Evolutionary conservation across 805 yeast genomes (phyloP).

Genomic region (Candida xyloterini): DNA sequence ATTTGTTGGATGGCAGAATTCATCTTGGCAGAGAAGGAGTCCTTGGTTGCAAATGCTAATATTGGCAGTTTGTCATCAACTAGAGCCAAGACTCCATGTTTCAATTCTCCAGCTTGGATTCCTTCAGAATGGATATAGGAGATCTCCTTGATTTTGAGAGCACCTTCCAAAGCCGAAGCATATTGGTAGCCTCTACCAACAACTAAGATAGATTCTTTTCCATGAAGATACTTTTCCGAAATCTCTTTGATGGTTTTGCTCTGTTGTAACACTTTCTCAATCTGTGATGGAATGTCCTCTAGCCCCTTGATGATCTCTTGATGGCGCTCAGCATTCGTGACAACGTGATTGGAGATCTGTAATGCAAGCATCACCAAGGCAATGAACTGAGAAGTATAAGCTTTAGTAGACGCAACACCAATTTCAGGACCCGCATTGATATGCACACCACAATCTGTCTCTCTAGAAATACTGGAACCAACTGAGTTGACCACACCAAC

Average conservation of each 20-base stretch:
- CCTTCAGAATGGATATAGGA: slow-evolving; percentile 99
- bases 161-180: slow-evolving; percentile 98
- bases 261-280: slow-evolving; percentile 68
- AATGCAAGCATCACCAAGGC: slow-evolving; percentile 96
- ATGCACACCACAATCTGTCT: slow-evolving; percentile 98
- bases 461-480: slow-evolving; percentile 95
- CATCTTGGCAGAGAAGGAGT: slow-evolving; percentile 92
- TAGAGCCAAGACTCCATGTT: slow-evolving; percentile 96
- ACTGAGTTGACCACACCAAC: slow-evolving; percentile 97
- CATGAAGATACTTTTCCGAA: slow-evolving; percentile 69
- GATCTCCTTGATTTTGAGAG: slow-evolving; percentile 95
- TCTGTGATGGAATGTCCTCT: slow-evolving; percentile 79
- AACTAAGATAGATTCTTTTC: slow-evolving; percentile 81
- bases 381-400: slow-evolving; percentile 96
- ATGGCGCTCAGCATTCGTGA: slow-evolving; percentile 74
- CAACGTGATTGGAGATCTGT: slow-evolving; percentile 88
- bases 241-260: slow-evolving; percentile 71
- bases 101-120: slow-evolving; percentile 97
- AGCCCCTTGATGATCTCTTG: slow-evolving; percentile 83
- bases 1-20: slow-evolving; percentile 96
- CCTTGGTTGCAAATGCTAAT: slow-evolving; percentile 94
- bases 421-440: slow-evolving; percentile 99
- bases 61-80: slow-evolving; percentile 94
- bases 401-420: slow-evolving; percentile 98
- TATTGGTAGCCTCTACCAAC: slow-evolving; percentile 97